Percentiles rank a stretch among this genome's conserved stretches.
These are phyloP conservation scores for Cadophora sp. DNA, from an alignment of 2,329 filamentous ascomycete species.

Conservation along the genomic window DNA sequence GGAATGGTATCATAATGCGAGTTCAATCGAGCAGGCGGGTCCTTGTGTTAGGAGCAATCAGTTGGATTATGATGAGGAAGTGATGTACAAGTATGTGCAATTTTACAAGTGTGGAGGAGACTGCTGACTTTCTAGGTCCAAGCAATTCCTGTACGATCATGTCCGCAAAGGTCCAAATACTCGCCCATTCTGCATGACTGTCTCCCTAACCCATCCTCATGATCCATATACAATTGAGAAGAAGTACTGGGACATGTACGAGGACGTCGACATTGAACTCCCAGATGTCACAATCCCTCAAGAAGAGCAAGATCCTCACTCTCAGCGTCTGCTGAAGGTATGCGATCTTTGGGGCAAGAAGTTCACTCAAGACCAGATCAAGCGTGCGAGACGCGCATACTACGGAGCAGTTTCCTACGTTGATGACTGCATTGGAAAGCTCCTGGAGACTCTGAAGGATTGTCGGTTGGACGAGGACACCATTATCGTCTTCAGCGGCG, in stretches of 20 bases:
- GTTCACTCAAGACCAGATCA: conserved; percentile 85
- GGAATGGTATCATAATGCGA: conserved; percentile 97
- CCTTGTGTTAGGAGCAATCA: conserved; percentile 91
- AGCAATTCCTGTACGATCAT: conserved; percentile 89
- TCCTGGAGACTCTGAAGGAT: conserved; percentile 78
- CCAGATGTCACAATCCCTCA: conserved; percentile 80
- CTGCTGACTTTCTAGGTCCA: conserved; percentile 54
- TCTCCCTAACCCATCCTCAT: conserved; percentile 93
- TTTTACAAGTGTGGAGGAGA: not conserved
- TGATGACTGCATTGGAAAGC: conserved; percentile 87
- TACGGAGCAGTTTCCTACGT: conserved; percentile 94
- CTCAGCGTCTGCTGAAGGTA: conserved; percentile 83
- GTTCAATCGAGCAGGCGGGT: conserved; percentile 89
- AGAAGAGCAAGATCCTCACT: conserved; percentile 85
- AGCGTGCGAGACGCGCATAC: conserved; percentile 84
- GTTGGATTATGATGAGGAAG: conserved; percentile 94
- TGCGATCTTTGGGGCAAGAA: conserved; percentile 86
- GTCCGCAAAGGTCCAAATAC: conserved; percentile 77
- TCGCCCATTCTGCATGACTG: conserved; percentile 85
- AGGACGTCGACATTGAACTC: conserved; percentile 84
- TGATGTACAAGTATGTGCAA: conserved; percentile 73
- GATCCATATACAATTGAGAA: conserved; percentile 94
- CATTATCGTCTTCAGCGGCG: conserved; percentile 89
- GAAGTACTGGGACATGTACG: conserved; percentile 93
- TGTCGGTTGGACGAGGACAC: conserved; percentile 85